Base-by-base conservation (phyloP, 78 protist genomes). In the Guillardia theta region DNA sequence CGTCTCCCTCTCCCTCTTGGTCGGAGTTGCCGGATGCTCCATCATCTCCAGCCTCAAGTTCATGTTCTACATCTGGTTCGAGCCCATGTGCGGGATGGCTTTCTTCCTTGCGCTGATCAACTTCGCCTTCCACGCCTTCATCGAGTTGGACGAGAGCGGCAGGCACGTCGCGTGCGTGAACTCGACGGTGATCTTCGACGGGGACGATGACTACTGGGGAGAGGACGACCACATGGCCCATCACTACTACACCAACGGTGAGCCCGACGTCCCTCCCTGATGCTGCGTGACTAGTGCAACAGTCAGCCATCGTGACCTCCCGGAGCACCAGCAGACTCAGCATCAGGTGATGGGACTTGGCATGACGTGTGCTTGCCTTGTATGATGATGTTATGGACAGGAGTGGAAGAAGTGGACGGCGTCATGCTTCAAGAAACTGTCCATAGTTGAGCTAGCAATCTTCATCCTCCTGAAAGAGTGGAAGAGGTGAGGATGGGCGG, bases 201-300 rank as follows among this genome's bases (percentile, higher is more conserved):
- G 94, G n/a, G 30, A n/a, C 9, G 94, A 93, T 88, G 94, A 93
- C 64, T 21, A 1, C 19, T 93, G n/a, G 27, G 94, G 94, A 41
- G 94, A 93, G 88, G 94, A 93, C 64, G 94, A 93, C 94, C 94
- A 93, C 88, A 92, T 92, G 93, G 33, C 64, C 15, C 94, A 93
- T 46, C 88, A 64, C 88, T 53, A 46, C 48, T n/a, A n/a, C 62
- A 15, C 90, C 44, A n/a, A n/a, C n/a, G n/a, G n/a, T n/a, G n/a
- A n/a, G n/a, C n/a, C n/a, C n/a, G n/a, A n/a, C n/a, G n/a, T n/a
- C n/a, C n/a, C n/a, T n/a, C n/a, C n/a, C n/a, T n/a, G n/a, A n/a
- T n/a, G n/a, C n/a, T n/a, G n/a, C n/a, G n/a, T n/a, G n/a, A n/a
- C n/a, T n/a, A n/a, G n/a, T n/a, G n/a, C n/a, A n/a, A 27, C 8